Conservation (phyloP, 306 rosid genomes). For the Glycine soja region DNA sequence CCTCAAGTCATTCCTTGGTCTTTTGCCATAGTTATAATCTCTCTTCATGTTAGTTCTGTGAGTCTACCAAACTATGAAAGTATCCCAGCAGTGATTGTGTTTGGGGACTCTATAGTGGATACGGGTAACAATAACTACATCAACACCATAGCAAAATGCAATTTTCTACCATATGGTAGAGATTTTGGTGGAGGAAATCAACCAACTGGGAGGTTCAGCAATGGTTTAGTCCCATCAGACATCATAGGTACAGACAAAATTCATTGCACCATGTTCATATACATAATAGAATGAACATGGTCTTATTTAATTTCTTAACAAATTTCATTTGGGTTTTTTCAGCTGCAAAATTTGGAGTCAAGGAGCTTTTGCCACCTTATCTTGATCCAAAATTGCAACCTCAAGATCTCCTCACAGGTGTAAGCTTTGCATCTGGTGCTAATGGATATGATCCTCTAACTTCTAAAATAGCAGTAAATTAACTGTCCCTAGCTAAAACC, state of each 20-base stretch:
- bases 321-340: not conserved
- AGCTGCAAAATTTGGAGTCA: slow-evolving; percentile 71
- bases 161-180: slow-evolving; percentile 78
- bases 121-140: slow-evolving; percentile 74
- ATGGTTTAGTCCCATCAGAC: slow-evolving; percentile 70
- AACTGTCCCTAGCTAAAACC: not conserved
- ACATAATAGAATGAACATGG: not conserved
- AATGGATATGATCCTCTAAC: slow-evolving; percentile 83
- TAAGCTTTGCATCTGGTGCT: slow-evolving; percentile 78
- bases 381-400: slow-evolving; percentile 62
- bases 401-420: slow-evolving; percentile 68
- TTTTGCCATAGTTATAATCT: slow-evolving; percentile 27
- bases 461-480: slow-evolving; percentile 55
- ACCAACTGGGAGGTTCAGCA: slow-evolving; percentile 76
- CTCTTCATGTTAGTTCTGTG: slow-evolving; percentile 14
- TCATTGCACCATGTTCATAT: not conserved
- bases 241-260: slow-evolving; percentile 49
- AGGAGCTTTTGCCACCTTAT: slow-evolving; percentile 67
- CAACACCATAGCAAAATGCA: slow-evolving; percentile 57
- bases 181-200: slow-evolving; percentile 57
- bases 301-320: not conserved
- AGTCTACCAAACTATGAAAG: slow-evolving; percentile 52
- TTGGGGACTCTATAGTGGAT: slow-evolving; percentile 84
- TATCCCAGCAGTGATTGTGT: slow-evolving; percentile 66
- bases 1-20: slow-evolving; percentile 24